phyloP scores from a whole-genome alignment of 2,329 filamentous ascomycete species.

The Dothidotthia symphoricarpi region DNA sequence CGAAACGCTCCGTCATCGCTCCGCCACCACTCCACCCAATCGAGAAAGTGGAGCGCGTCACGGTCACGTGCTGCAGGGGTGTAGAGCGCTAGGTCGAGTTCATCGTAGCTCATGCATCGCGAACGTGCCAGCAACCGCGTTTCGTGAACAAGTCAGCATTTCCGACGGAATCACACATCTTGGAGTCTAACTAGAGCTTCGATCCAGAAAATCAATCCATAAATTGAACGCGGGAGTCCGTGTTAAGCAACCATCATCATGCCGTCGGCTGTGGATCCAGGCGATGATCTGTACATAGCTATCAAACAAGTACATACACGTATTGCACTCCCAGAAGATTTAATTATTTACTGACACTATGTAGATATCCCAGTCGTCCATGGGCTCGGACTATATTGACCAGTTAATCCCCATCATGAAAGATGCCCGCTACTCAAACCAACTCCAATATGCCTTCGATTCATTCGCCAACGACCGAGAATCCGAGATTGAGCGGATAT shows the following conservation, averaged over 20 bases:
- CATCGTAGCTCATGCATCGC: conserved; percentile 3
- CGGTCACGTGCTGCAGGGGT: conserved; percentile 4
- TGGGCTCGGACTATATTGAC: conserved; percentile 91
- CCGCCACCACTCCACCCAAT: conserved; percentile 20
- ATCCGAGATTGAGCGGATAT: conserved; percentile 87
- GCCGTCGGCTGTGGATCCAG: conserved; percentile 43
- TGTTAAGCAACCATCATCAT: conserved; percentile 21
- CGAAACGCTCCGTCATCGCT: conserved; percentile 40
- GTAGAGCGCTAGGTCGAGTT: conserved; percentile 4
- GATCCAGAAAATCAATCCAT: neutral
- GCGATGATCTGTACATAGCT: conserved; percentile 50
- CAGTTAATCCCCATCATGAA: conserved; percentile 92
- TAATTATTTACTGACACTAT: conserved; percentile 9
- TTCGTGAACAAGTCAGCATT: conserved; percentile 15
- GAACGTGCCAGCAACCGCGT: conserved; percentile 18
- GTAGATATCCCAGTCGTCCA: conserved; percentile 88
- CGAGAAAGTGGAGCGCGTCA: conserved; percentile 16
- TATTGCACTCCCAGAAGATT: neutral
- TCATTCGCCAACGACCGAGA: conserved; percentile 86
- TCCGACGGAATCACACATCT: neutral
- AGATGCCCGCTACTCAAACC: conserved; percentile 76
- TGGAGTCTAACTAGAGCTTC: neutral
- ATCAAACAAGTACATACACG: conserved; percentile 49
- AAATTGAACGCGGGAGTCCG: conserved; percentile 2
- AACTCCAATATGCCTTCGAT: conserved; percentile 73